Conservation (phyloP, 2,329 filamentous ascomycete species). For the Blastomyces silverae region DNA sequence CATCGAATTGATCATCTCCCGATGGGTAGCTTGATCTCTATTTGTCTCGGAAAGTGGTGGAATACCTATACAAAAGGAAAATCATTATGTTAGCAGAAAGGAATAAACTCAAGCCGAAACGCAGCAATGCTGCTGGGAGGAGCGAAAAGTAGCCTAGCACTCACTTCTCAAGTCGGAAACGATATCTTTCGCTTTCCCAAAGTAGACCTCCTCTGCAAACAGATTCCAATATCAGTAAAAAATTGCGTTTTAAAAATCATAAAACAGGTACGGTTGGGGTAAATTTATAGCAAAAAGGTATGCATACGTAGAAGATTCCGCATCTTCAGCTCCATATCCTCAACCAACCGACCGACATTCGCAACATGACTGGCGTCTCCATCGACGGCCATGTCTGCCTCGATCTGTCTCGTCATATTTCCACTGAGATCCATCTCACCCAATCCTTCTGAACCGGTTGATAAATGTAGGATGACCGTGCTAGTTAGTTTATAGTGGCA, state of each 20-base stretch:
- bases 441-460: conserved; percentile 59
- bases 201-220: conserved; percentile 79
- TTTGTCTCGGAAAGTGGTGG: conserved; percentile 76
- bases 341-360: conserved; percentile 87
- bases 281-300: background rate
- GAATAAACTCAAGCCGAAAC: background rate
- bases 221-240: conserved; percentile 20
- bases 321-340: conserved; percentile 99
- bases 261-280: background rate
- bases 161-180: conserved; percentile 86
- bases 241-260: background rate
- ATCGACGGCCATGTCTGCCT: conserved; percentile 83
- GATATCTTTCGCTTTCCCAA: conserved; percentile 98
- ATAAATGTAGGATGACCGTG: conserved; percentile 87
- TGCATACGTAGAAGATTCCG: conserved; percentile 74
- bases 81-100: conserved; percentile 18
- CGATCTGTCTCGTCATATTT: conserved; percentile 96
- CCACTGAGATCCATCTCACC: conserved; percentile 88
- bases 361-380: conserved; percentile 89
- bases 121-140: conserved; percentile 10
- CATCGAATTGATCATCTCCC: conserved; percentile 71
- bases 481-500: conserved; percentile 97
- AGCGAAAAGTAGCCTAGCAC: conserved; percentile 18
- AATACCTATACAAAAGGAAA: conserved; percentile 46
- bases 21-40: conserved; percentile 74